Evolutionary conservation across 768 basidiomycete species (phyloP), one percentile per base, ranked within the genome.

Genomic region (Xerocomellus chrysenteron): DNA sequence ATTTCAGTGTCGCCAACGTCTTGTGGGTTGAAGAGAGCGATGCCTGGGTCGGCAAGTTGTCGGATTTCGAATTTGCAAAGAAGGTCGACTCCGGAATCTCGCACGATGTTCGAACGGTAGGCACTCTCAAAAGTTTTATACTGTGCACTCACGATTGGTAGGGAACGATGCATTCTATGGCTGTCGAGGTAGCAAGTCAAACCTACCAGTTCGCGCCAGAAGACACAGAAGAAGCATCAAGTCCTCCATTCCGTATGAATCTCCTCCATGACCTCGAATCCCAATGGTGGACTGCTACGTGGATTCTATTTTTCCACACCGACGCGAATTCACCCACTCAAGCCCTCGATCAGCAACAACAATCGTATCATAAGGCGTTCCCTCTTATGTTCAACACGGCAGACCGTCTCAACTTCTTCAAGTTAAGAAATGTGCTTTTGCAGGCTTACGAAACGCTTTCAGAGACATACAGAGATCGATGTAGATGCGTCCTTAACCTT

Each of bases 151-250:
- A 56, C 16, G 21, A 21, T 19, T 19, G 0, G 39, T 39, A 63
- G 61, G 59, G 59, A 17, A 63, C 53, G 3, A 26, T 55, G 53
- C 9, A 55, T 13, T 63, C 52, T 12, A 59, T 64, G 57, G 57
- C 61, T 3, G 5, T 44, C 5, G 63, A 64, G 17, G 58, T 64
- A 21, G 61, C 50, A 43, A 0, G 0, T 2, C 41, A 47, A 21
- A 0, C 0, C 0, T 64, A 56, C 33, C 26, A 26, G 0, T 5
- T 17, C n/a, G 28, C 9, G 5, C 33, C 33, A 12, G 9, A 47
- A 30, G 26, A 16, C 59, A 26, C 26, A 26, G 26, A 26, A 26
- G 26, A 26, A 26, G 4, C 26, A 26, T 26, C 26, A 26, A 26
- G 26, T 26, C 26, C 26, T 26, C 26, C 26, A 1, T 63, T 64